These are phyloP conservation scores for Rhodosporidiobolus odoratus DNA, from an alignment of 768 basidiomycete genomes.

Conservation along the genomic window DNA sequence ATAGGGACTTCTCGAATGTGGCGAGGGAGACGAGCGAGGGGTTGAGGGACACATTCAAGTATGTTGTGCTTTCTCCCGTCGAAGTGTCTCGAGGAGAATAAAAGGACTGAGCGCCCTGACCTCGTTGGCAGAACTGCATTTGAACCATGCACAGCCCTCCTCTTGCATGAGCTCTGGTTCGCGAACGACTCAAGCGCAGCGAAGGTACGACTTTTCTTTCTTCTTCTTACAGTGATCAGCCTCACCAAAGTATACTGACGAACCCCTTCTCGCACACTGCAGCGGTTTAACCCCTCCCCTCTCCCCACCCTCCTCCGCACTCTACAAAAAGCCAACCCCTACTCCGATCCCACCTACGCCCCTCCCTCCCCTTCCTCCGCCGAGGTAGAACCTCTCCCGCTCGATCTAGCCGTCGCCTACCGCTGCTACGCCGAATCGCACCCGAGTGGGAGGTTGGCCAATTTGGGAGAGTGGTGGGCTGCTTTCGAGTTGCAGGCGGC, in stretches of 20 bases:
- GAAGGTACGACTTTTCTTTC: constrained; percentile 8
- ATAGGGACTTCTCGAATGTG: constrained; percentile 16
- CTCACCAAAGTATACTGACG: too few species aligned
- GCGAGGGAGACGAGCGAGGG: constrained; percentile 24
- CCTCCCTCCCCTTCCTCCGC: neutral
- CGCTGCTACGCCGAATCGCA: constrained; percentile 32
- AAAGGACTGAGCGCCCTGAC: too few species aligned
- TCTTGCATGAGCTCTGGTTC: constrained; percentile 32
- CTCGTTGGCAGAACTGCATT: constrained; percentile 5
- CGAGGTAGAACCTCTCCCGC: neutral
- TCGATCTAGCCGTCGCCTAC: constrained; percentile 33
- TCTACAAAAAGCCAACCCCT: constrained; percentile 3
- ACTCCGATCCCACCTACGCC: neutral
- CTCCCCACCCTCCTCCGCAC: constrained; percentile 9
- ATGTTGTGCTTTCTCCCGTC: neutral
- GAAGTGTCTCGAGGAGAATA: too few species aligned
- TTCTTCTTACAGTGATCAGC: neutral
- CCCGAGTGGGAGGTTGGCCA: constrained; percentile 33
- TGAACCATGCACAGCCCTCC: constrained; percentile 2
- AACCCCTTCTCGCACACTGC: neutral
- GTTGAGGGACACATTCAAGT: constrained; percentile 8
- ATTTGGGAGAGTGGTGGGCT: constrained; percentile 41
- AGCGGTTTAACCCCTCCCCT: constrained; percentile 25
- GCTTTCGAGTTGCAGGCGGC: constrained; percentile 29
- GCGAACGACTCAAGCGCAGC: constrained; percentile 20